These are phyloP conservation scores for Ustilago tritici DNA, from an alignment of 1,284 basidiomycete species.

Conservation along the genomic window DNA sequence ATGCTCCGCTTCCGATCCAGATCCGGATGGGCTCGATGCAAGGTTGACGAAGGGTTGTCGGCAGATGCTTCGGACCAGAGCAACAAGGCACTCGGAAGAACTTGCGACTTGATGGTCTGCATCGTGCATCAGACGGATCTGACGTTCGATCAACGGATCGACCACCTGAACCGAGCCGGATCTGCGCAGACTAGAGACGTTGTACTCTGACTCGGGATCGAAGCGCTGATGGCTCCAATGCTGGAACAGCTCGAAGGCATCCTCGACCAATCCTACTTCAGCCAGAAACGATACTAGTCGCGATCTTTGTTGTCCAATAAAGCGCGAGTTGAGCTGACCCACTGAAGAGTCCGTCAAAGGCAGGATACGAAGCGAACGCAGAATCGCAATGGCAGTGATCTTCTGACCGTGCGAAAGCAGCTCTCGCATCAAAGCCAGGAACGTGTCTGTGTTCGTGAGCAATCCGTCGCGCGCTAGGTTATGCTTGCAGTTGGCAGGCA, in stretches of 20 bases:
- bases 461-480: conserved; percentile 27
- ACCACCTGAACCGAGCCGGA: not conserved
- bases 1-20: not conserved
- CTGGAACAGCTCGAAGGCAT: conserved; percentile 41
- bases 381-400: conserved; percentile 13
- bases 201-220: not conserved
- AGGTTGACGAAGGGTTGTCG: not conserved
- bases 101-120: conserved; percentile 12
- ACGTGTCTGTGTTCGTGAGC: conserved; percentile 27
- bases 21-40: not conserved
- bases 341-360: conserved; percentile 23
- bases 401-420: conserved; percentile 15
- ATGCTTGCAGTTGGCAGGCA: conserved; percentile 13
- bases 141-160: conserved; percentile 40
- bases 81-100: conserved; percentile 18
- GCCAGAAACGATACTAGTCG: conserved; percentile 24
- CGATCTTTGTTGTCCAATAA: conserved; percentile 8
- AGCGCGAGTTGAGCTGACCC: conserved; percentile 31
- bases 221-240: conserved; percentile 32
- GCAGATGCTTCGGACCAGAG: conserved; percentile 29
- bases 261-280: conserved; percentile 21
- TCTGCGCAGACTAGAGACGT: conserved; percentile 4
- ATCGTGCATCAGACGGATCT: conserved; percentile 36
- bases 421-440: conserved; percentile 15
- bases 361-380: conserved; percentile 31